Percentiles rank a stretch among this genome's conserved stretches.
These are phyloP conservation scores for Phytophthora quininea DNA, from an alignment of 352 stramenopile genomes.

Conservation along the genomic window DNA sequence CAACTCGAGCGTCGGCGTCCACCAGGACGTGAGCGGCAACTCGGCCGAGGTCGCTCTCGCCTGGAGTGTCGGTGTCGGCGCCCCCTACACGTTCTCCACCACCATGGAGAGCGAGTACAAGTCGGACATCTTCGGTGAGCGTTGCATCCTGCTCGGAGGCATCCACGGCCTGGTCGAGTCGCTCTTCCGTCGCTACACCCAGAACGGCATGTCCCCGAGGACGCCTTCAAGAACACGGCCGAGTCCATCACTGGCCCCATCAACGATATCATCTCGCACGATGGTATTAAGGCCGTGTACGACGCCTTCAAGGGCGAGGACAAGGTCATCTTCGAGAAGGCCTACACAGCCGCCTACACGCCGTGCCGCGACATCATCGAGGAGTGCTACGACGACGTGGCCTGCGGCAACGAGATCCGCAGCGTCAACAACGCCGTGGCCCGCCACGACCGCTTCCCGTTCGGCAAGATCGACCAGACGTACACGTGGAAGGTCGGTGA, in stretches of 20 bases:
- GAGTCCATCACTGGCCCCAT: slow-evolving; percentile 98
- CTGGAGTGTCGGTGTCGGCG: slow-evolving; percentile 96
- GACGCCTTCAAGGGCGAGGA: slow-evolving; percentile 93
- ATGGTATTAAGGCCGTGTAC: slow-evolving; percentile 97
- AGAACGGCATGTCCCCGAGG: slow-evolving; percentile 94
- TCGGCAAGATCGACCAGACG: slow-evolving; percentile 98
- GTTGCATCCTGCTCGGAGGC: slow-evolving; percentile 96
- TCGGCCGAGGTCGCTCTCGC: slow-evolving; percentile 95
- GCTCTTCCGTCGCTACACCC: slow-evolving; percentile 96
- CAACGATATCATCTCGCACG: slow-evolving; percentile 97
- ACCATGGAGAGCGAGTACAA: slow-evolving; percentile 97
- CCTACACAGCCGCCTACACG: slow-evolving; percentile 96
- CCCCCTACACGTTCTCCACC: slow-evolving; percentile 98
- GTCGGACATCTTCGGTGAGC: slow-evolving; percentile 98
- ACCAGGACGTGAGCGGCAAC: slow-evolving; percentile 94
- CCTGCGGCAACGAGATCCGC: slow-evolving; percentile 97
- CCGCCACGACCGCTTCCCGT: slow-evolving; percentile 94
- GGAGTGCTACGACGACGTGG: slow-evolving; percentile 98
- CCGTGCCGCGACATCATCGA: slow-evolving; percentile 97
- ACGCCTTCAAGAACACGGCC: slow-evolving; percentile 96
- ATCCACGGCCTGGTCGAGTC: slow-evolving; percentile 98
- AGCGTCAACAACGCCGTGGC: slow-evolving; percentile 98
- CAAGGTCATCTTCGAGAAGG: slow-evolving; percentile 94
- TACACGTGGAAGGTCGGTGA: slow-evolving; percentile 97
- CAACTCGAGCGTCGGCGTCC: slow-evolving; percentile 96